A percentile compares a stretch with the other conserved stretches of the same genome.
Conservation (phyloP, 2,329 filamentous ascomycete species). For the Leptographium wingfieldii region DNA sequence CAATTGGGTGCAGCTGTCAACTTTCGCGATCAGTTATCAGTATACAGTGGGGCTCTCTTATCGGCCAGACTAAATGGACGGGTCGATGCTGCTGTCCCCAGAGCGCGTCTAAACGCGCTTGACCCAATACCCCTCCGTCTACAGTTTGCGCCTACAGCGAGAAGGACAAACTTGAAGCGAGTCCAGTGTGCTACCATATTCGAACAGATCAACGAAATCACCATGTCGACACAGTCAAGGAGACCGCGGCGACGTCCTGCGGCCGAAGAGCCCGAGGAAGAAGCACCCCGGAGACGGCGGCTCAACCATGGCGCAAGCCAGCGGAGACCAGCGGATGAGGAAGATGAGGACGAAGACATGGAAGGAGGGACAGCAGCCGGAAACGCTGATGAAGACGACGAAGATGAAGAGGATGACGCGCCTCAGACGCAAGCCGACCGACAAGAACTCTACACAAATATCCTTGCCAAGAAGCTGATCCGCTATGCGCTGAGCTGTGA, state of each 20-base stretch:
- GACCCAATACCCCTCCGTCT: not conserved
- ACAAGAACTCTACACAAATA: constrained; percentile 29
- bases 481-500: constrained; percentile 56
- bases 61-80: not conserved
- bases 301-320: not conserved
- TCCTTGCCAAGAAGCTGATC: constrained; percentile 54
- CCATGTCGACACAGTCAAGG: not conserved
- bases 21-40: not conserved
- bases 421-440: constrained; percentile 6
- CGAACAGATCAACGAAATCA: not conserved
- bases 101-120: not conserved
- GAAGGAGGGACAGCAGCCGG: not conserved
- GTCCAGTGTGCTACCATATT: no score
- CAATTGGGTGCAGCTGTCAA: not conserved
- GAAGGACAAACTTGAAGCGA: no score
- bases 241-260: not conserved
- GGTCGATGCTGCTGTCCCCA: not conserved
- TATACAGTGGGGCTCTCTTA: not conserved
- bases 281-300: not conserved
- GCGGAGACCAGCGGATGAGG: not conserved
- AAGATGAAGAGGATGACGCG: not conserved
- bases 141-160: not conserved
- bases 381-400: not conserved
- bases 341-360: not conserved
- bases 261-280: not conserved